Conservation (phyloP, 352 stramenopile genomes). For the Phytopythium kandeliae region DNA sequence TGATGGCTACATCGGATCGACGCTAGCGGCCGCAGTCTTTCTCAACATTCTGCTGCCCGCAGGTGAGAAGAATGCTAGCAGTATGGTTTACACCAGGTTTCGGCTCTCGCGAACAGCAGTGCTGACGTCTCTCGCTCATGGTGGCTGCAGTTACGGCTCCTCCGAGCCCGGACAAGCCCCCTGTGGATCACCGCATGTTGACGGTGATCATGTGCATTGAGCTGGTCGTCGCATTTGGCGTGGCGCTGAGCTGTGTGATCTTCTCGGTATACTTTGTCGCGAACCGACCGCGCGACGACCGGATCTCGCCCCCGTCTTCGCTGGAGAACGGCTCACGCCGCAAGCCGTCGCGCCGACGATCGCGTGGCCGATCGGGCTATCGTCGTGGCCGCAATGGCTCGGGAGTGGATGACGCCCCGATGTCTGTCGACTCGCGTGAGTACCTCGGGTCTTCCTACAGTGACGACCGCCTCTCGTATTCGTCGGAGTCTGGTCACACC, state of each 20-base stretch:
- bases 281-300: constrained; percentile 58
- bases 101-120: too few species aligned
- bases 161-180: constrained; percentile 67
- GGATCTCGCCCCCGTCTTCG: constrained; percentile 9
- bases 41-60: constrained; percentile 73
- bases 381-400: constrained; percentile 13
- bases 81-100: too few species aligned
- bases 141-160: constrained; percentile 39
- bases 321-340: neutral
- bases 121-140: neutral
- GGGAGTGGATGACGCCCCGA: constrained; percentile 7
- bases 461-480: constrained; percentile 17
- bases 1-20: constrained; percentile 50
- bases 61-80: constrained; percentile 18
- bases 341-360: constrained; percentile 11
- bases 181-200: constrained; percentile 77
- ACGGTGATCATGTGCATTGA: constrained; percentile 86
- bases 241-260: constrained; percentile 76
- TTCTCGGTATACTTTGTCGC: constrained; percentile 87
- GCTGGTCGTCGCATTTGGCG: constrained; percentile 73
- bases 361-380: constrained; percentile 12
- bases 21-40: constrained; percentile 48
- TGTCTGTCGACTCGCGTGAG: constrained; percentile 14
- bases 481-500: constrained; percentile 14
- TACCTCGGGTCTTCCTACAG: constrained; percentile 29